These are phyloP conservation scores for Fusarium bulbicola DNA, from an alignment of 2,329 filamentous ascomycete genomes.

Conservation along the genomic window DNA sequence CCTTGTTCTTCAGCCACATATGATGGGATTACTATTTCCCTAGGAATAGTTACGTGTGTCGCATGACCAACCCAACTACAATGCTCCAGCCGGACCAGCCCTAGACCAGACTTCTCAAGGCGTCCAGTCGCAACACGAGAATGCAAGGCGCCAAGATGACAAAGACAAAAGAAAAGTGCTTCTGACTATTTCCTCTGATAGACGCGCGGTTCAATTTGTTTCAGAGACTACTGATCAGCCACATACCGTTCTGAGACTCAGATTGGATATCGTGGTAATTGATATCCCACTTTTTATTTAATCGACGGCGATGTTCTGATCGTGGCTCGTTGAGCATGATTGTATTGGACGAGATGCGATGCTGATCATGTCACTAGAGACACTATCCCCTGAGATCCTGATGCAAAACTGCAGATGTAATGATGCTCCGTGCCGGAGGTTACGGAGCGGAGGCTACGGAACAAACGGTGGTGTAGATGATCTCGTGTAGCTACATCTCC, in stretches of 20 bases:
- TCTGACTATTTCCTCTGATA: constrained; percentile 7
- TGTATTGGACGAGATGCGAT: neutral
- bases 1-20: constrained; percentile 2
- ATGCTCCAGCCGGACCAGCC: neutral
- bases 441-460: constrained; percentile 3
- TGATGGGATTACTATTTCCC: neutral
- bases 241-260: constrained; percentile 1
- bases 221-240: constrained; percentile 12
- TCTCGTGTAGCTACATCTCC: constrained; percentile 8
- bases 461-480: constrained; percentile 8
- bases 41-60: neutral
- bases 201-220: constrained; percentile 23
- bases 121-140: constrained; percentile 19
- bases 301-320: neutral
- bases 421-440: constrained; percentile 18
- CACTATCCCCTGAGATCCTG: constrained; percentile 20
- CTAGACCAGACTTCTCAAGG: neutral
- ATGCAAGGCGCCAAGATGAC: neutral
- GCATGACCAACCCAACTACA: constrained; percentile 8
- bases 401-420: constrained; percentile 33
- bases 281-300: constrained; percentile 24
- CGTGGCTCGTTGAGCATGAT: constrained; percentile 2
- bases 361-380: constrained; percentile 10
- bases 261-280: constrained; percentile 16
- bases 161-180: constrained; percentile 18